Evolutionary conservation across 106 monocot species (phyloP), one percentile per base, ranked within the genome.

Genomic region (Dendrobium huoshanense): DNA sequence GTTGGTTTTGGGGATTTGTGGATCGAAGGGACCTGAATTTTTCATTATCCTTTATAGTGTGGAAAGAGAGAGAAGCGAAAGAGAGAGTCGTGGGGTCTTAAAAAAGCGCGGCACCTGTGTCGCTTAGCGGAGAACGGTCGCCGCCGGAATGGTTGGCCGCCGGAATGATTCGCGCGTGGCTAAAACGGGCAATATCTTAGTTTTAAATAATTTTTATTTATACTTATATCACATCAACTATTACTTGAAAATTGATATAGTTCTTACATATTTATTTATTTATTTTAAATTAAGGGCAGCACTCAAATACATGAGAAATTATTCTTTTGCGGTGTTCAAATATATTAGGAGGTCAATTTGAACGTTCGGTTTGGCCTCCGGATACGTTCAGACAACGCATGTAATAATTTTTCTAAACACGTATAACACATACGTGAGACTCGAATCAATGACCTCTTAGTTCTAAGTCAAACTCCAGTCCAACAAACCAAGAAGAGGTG

Each of bases 1-100:
- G 73, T 73, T 73, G 73, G 41, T 17, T 41, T 16, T 73, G 16
- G 73, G 72, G 72, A 41, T 73, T 15, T 73, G 40, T 73, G 73
- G 41, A 73, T 73, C 41, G 40, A 73, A 22, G 40, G 67, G 67
- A 25, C 22, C 27, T 27, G 67, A 10, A 27, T 9, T 67, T 64
- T 19, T 67, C 27, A 67, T 25, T 11, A 6, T 25, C 11, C 27
- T 29, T 25, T 67, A 67, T 24, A 67, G 9, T 27, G 67, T 5
- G 67, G 9, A 27, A 0, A 19, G 8, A 64, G 18, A 64, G 24
- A 24, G 25, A 64, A 25, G 2, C 4, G 22, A 64, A 2, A 24
- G 64, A 25, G 67, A 29, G 29, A 67, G 58, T 25, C 0, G 67
- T 67, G 67, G 67, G 27, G 24, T 27, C 67, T 24, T 11, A 29